Evolutionary conservation across 2,329 filamentous ascomycete genomes (phyloP).

Genomic region (Colletotrichum sp.): DNA sequence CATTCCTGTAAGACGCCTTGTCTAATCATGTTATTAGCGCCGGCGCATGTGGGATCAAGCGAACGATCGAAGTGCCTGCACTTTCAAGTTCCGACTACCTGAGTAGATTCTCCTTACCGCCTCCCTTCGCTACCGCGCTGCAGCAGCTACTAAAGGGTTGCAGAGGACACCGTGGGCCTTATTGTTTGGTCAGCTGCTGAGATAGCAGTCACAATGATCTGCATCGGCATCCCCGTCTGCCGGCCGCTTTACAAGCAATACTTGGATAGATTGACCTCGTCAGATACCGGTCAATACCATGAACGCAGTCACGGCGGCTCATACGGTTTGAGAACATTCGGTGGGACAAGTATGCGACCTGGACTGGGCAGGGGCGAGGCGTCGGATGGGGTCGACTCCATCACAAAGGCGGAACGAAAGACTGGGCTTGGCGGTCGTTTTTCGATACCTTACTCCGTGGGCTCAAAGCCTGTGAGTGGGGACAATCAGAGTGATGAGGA

Average conservation of each 20-base stretch:
- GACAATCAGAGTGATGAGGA: not conserved
- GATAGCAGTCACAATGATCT: slow-evolving; percentile 38
- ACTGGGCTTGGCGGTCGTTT: not conserved
- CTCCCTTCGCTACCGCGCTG: not conserved
- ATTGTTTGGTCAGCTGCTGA: slow-evolving; percentile 43
- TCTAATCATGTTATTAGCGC: slow-evolving; percentile 22
- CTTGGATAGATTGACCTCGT: not conserved
- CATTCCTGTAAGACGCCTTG: too few species aligned
- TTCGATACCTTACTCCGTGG: not conserved
- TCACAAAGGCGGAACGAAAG: not conserved
- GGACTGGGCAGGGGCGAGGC: not conserved
- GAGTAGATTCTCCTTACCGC: not conserved
- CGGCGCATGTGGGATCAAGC: slow-evolving; percentile 30
- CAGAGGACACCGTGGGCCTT: slow-evolving; percentile 37
- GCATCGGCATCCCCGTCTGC: slow-evolving; percentile 42
- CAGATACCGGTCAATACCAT: not conserved
- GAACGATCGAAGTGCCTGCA: slow-evolving; percentile 30
- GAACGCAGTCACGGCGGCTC: not conserved
- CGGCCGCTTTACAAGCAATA: slow-evolving; percentile 35
- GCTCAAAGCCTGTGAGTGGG: not conserved
- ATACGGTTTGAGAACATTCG: not conserved
- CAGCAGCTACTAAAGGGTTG: not conserved
- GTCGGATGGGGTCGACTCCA: not conserved
- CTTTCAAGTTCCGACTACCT: slow-evolving; percentile 27
- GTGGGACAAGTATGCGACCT: not conserved